Base-by-base conservation (phyloP, 352 stramenopile genomes). In the Phytophthora multivora region DNA sequence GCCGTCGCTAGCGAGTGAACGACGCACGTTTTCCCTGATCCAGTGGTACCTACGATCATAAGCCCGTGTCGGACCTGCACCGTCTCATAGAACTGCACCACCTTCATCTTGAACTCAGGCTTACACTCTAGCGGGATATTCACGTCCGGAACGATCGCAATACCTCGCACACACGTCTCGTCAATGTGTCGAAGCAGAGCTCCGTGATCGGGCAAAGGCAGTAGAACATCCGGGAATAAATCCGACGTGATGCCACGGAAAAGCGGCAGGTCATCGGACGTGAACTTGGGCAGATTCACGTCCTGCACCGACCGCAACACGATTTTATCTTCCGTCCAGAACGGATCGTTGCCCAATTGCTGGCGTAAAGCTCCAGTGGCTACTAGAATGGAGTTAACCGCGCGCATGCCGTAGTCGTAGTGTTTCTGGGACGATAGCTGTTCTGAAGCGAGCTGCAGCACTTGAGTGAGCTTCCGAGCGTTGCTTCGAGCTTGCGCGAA, bases 341-440 rank as follows among this genome's bases (percentile, higher is more conserved):
- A 91, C 16, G 84, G 82, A 42, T 98, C 85, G 18, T 97, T 85
- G 3, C 84, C 89, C 1, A 97, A 73, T n/a, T 95, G 78, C 36
- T 98, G 88, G 0, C 93, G 80, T 28, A 98, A 66, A 15, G 93
- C 94, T 21, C 95, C 93, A n/a, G 90, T 90, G 0, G 94, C 95
- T 8, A 98, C 89, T 15, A 98, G 81, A 53, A 98, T 97, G 16
- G 95, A 98, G 61, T 98, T 98, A 2, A 98, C 93, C 5, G 96
- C 95, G 30, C 95, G 83, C 92, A 98, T 98, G 30, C 95, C 95
- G 63, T 98, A 98, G 73, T 98, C 95, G 59, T 98, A 98, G 68
- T 98, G 95, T 36, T 96, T 97, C 59, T 98, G 95, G 0, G 85
- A 97, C 39, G 86, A 97, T 10, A 98, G 71, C 61, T 98, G 95